Base-by-base conservation (phyloP, 2,329 filamentous ascomycete species). In the Herpomyces periplanetae region DNA sequence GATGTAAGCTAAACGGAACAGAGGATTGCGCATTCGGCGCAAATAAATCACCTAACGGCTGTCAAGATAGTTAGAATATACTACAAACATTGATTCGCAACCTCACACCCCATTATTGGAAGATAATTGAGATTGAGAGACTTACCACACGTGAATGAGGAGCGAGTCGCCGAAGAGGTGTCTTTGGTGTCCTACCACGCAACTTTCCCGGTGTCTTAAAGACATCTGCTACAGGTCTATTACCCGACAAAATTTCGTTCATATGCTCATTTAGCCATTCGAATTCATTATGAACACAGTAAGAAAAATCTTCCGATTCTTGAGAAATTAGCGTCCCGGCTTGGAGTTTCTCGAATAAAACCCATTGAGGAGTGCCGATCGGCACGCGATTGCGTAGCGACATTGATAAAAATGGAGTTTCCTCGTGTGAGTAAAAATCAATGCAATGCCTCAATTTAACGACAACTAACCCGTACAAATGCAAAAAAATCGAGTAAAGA, bases 251-350 rank as follows among this genome's bases (percentile, higher is more conserved):
- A 32, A 96, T 68, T 26, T 85, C 69, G 19, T 57, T 56, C 75
- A 96, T 88, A 38, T 96, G 80, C 42, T 91, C 80, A 33, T 96
- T 91, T 30, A 96, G 47, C 80, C 80, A 96, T 35, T 91, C 73
- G 32, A 91, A 45, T 37, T 96, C 80, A 40, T 91, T 85, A 23
- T 66, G 57, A 25, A 68, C 73, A 12, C 71, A 69, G 41, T 66
- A 91, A 16, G 65, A 56, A 33, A 91, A 84, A 41, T 96, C 84
- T 28, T 91, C 75, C 21, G 66, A 52, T 37, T 91, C 80, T 21
- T 69, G 53, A 17, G 62, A 49, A 8, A 64, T 51, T 26, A 88
- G 58, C 27, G 65, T 52, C 21, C 57, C 44, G 7, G 68, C 60
- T 31, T 73, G 64, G 16, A 60, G 51, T 29, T 73, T 55, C 44